Base-by-base conservation (phyloP, 2,329 filamentous ascomycete genomes). In the Madurella fahalii region DNA sequence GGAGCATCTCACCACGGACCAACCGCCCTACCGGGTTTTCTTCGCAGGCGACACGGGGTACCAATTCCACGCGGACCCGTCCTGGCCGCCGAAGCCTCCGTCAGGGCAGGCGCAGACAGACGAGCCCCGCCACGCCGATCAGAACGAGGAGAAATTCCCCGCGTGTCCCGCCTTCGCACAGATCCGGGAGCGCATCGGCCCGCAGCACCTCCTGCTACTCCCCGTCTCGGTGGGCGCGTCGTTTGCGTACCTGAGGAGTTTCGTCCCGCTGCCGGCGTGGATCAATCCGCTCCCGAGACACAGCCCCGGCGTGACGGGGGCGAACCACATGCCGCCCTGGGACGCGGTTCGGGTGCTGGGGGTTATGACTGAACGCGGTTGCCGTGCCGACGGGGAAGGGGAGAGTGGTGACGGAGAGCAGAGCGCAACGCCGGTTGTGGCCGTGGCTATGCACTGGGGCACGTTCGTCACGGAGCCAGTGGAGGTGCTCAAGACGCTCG, bases 41-140 rank as follows among this genome's bases (percentile, higher is more conserved):
- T 89, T 89, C 63, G 85, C 64, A 47, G 84, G 84, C 40, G 87
- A 90, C 69, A 89, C 86, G 0, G 87, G 86, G 20, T 90, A 90
- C 39, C 64, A 65, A 42, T 65, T 64, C 37, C 64, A 66, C 43
- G 32, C 50, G 5, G 57, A 54, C 41, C 57, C 63, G 0, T 12
- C 40, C 15, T 66, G 64, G 64, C 64, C 64, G 1, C 63, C 63
- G 0, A 49, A 48, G 9, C 62, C 63, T 9, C 11, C 34, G 4
- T 37, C 5, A 40, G 40, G 0, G 40, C 25, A 7, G 20, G 51
- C 11, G 11, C 54, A 47, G 25, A 44, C 37, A 40, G 31, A 46
- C 18, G 13, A 16, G 3, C 16, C 40, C 25, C 11, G 8, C 17
- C 20, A 15, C 31, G 32, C 40, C 30, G 16, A 43, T n/a, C 40